Evolutionary conservation across 1,284 basidiomycete species (phyloP).

Genomic region (Sparassis latifolia): DNA sequence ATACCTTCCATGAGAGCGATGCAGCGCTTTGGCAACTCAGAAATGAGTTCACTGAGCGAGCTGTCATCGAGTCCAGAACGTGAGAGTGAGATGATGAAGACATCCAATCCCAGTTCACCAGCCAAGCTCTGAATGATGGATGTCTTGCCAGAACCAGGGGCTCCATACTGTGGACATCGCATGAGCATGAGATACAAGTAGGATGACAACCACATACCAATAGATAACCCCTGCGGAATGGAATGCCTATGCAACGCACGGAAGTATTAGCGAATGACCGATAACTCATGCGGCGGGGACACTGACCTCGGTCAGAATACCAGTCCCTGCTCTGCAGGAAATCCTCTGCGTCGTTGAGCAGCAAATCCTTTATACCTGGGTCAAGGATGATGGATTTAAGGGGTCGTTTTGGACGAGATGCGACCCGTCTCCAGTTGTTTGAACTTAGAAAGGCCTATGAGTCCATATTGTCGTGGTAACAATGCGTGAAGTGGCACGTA

Average conservation of each 20-base stretch:
- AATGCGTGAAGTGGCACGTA: slow-evolving; percentile 17
- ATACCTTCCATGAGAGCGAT: slow-evolving; percentile 66
- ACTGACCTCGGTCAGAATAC: slow-evolving; percentile 54
- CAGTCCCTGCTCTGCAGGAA: slow-evolving; percentile 60
- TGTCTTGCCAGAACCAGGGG: slow-evolving; percentile 72
- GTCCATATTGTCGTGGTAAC: not conserved
- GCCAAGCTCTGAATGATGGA: slow-evolving; percentile 72
- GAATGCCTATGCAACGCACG: slow-evolving; percentile 32
- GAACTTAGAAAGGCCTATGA: slow-evolving; percentile 7
- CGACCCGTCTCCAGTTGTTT: slow-evolving; percentile 49
- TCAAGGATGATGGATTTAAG: slow-evolving; percentile 62
- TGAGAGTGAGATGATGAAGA: slow-evolving; percentile 73
- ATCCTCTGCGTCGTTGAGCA: slow-evolving; percentile 60
- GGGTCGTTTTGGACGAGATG: slow-evolving; percentile 55
- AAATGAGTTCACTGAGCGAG: slow-evolving; percentile 51
- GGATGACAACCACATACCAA: slow-evolving; percentile 32
- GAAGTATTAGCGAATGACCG: not conserved
- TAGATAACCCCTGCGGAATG: slow-evolving; percentile 68
- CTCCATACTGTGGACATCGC: slow-evolving; percentile 44
- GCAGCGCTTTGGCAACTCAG: slow-evolving; percentile 58
- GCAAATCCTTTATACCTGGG: slow-evolving; percentile 53
- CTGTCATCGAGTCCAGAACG: slow-evolving; percentile 65
- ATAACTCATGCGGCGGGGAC: not conserved
- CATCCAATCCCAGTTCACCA: slow-evolving; percentile 66
- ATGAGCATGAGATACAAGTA: slow-evolving; percentile 4